These are phyloP conservation scores for Botrytis pseudocinerea DNA, from an alignment of 2,329 filamentous ascomycete species.

Conservation along the genomic window DNA sequence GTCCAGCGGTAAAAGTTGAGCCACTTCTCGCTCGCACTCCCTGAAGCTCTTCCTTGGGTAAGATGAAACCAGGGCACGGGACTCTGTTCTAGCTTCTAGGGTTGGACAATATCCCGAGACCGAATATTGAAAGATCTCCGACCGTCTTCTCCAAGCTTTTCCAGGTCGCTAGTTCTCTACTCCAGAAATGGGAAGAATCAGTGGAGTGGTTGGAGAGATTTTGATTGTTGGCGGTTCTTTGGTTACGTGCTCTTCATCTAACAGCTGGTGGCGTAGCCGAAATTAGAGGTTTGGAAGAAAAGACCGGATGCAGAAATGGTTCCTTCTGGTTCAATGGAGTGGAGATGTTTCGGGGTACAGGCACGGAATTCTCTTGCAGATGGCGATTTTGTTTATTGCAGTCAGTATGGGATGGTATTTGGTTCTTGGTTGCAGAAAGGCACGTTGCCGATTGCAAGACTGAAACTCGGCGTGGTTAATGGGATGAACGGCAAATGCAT, in stretches of 20 bases:
- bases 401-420: neutral
- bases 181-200: slow-evolving; percentile 6
- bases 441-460: too few relatives aligned
- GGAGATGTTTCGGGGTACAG: neutral
- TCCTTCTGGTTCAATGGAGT: neutral
- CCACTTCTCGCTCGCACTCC: neutral
- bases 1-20: neutral
- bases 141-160: slow-evolving; percentile 14
- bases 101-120: neutral
- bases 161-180: neutral
- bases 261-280: slow-evolving; percentile 1
- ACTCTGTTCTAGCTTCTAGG: neutral
- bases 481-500: neutral
- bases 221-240: neutral
- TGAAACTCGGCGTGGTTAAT: neutral
- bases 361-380: neutral
- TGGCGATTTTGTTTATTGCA: neutral
- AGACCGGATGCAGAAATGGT: neutral
- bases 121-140: slow-evolving; percentile 22
- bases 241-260: slow-evolving; percentile 14
- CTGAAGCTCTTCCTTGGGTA: neutral
- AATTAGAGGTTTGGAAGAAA: slow-evolving; percentile 7
- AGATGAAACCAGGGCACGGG: slow-evolving; percentile 9
- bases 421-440: neutral
- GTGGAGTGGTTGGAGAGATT: neutral